phyloP scores from a whole-genome alignment of 73 alveolate species.

The Paramecium tetraurelia region DNA sequence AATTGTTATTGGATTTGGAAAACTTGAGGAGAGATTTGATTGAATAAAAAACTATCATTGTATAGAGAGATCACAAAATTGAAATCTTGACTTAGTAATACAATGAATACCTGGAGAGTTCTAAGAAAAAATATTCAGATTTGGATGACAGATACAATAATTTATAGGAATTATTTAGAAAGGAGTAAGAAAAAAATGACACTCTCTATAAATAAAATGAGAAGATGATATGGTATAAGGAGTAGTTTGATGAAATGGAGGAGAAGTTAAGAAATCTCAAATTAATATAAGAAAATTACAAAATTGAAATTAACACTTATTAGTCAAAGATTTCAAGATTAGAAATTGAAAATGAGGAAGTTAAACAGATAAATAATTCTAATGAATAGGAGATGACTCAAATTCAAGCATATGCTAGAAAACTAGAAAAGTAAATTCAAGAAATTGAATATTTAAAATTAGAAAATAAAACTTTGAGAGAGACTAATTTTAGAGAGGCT shows the following conservation, averaged over 20 bases:
- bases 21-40: neutral
- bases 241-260: neutral
- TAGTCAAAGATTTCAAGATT: neutral
- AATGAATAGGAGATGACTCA: neutral
- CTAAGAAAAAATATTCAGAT: neutral
- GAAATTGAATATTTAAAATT: neutral
- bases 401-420: neutral
- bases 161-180: neutral
- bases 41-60: neutral
- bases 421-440: neutral
- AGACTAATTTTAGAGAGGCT: neutral
- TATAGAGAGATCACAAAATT: neutral
- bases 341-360: neutral
- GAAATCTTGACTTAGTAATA: neutral
- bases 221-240: conserved; percentile 3
- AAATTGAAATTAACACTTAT: neutral
- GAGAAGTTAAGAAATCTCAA: neutral
- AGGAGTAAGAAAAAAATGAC: conserved; percentile 16
- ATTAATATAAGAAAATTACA: neutral
- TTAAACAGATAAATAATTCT: neutral
- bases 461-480: conserved; percentile 18
- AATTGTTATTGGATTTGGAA: neutral
- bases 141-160: neutral
- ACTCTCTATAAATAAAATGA: neutral
- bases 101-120: neutral